Conservation (phyloP, 2,329 filamentous ascomycete genomes). For the Colletotrichum tanaceti region DNA sequence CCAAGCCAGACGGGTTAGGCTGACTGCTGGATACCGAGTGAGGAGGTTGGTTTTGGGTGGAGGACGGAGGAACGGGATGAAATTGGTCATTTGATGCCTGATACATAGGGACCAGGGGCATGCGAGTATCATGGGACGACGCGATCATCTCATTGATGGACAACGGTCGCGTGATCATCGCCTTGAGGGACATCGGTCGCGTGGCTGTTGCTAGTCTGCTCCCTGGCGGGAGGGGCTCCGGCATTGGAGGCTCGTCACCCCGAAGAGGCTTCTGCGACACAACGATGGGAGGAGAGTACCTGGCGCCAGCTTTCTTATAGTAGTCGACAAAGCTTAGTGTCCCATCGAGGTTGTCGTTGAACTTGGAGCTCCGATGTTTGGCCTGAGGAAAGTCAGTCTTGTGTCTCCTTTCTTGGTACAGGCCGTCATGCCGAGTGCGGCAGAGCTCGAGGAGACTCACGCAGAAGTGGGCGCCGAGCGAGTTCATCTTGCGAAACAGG, state of each 20-base stretch:
- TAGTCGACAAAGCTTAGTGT: constrained; percentile 49
- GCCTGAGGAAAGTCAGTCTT: constrained; percentile 35
- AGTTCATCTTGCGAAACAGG: constrained; percentile 42
- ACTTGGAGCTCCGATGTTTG: constrained; percentile 40
- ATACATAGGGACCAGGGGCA: neutral
- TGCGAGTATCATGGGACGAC: neutral
- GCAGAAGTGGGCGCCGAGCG: constrained; percentile 43
- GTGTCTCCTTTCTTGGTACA: neutral
- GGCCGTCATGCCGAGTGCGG: neutral
- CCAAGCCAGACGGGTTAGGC: no score
- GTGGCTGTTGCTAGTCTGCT: neutral
- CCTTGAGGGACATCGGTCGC: neutral
- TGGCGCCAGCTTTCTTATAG: constrained; percentile 11
- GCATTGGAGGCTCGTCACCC: constrained; percentile 42
- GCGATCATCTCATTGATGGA: neutral
- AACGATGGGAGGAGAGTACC: constrained; percentile 41
- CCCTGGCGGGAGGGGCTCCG: neutral
- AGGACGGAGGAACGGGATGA: neutral
- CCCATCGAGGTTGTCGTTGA: constrained; percentile 57
- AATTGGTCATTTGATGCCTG: no score
- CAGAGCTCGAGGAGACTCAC: constrained; percentile 24
- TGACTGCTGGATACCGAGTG: neutral
- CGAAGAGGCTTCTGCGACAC: constrained; percentile 44
- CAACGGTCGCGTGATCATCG: neutral
- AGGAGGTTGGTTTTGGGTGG: neutral